These are phyloP conservation scores for Polychytrium aggregatum DNA, from an alignment of 192 early-diverging fungal species.

Conservation along the genomic window DNA sequence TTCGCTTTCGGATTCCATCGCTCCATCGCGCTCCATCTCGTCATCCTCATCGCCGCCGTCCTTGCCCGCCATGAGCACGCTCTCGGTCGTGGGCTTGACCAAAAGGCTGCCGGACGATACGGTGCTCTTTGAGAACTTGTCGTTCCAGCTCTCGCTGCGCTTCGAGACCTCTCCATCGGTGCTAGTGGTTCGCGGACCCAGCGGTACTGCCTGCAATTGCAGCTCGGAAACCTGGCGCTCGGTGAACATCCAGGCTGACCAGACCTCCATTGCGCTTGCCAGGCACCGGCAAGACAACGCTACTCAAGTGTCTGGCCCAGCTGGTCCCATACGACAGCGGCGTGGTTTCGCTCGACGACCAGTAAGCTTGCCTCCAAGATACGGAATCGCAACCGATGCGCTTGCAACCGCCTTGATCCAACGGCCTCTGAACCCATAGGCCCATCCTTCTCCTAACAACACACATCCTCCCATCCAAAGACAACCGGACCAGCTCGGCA, in stretches of 20 bases:
- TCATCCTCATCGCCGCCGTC: no score
- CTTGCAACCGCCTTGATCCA: no score
- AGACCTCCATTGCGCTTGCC: background rate
- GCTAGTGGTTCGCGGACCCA: constrained; percentile 8
- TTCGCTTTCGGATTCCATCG: no score
- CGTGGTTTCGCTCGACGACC: constrained; percentile 32
- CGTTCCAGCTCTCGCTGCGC: background rate
- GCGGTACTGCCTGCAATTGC: background rate
- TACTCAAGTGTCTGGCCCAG: constrained; percentile 72
- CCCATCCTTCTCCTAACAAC: background rate
- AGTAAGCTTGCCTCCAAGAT: constrained; percentile 22
- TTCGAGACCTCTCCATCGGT: no score
- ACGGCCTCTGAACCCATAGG: background rate
- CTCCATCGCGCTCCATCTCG: no score
- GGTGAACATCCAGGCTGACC: background rate
- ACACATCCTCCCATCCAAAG: background rate
- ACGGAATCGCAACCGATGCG: no score
- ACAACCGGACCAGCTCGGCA: constrained; percentile 27
- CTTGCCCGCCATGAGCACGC: no score
- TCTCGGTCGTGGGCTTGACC: no score
- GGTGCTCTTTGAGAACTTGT: no score
- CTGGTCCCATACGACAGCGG: constrained; percentile 56
- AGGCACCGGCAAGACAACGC: constrained; percentile 60
- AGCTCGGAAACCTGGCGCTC: background rate
- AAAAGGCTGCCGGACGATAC: no score